phyloP scores from a whole-genome alignment of 1,139 yeast species.

The Magnusiomyces starmeri region DNA sequence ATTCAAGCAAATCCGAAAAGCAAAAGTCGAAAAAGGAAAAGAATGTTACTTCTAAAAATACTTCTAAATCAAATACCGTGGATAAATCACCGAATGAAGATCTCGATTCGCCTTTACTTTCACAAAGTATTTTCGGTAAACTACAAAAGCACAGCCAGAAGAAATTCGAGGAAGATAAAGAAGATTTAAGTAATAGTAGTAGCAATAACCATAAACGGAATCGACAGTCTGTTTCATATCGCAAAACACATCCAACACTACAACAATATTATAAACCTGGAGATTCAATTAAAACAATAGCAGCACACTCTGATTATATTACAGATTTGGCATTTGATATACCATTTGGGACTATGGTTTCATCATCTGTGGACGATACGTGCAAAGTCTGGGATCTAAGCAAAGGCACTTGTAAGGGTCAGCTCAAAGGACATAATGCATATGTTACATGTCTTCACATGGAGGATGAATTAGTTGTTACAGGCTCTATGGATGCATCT shows the following conservation, averaged over 20 bases:
- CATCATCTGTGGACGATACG: conserved; percentile 74
- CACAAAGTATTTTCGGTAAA: conserved; percentile 38
- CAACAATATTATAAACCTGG: conserved; percentile 59
- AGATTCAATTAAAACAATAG: conserved; percentile 42
- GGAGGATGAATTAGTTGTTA: conserved; percentile 45
- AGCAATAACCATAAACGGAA: conserved; percentile 11
- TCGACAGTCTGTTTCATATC: conserved; percentile 22
- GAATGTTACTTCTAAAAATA: no score
- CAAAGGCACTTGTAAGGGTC: conserved; percentile 36
- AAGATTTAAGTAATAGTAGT: not conserved
- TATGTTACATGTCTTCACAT: conserved; percentile 52
- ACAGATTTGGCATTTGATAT: conserved; percentile 56
- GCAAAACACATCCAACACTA: conserved; percentile 51
- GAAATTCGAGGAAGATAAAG: not conserved
- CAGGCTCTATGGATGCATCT: conserved; percentile 59
- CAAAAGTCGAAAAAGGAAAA: not conserved
- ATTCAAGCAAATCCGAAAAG: not conserved
- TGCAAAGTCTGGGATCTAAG: conserved; percentile 80
- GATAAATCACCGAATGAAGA: no score
- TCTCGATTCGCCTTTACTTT: conserved; percentile 22
- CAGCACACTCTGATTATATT: conserved; percentile 48
- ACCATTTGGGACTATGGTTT: conserved; percentile 66
- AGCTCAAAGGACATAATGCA: conserved; percentile 37
- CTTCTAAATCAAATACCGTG: no score
- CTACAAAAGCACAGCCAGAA: conserved; percentile 25